Evolutionary conservation across 306 rosid species (phyloP), one percentile per base, ranked within the genome.

Genomic region (Lathyrus oleraceus): DNA sequence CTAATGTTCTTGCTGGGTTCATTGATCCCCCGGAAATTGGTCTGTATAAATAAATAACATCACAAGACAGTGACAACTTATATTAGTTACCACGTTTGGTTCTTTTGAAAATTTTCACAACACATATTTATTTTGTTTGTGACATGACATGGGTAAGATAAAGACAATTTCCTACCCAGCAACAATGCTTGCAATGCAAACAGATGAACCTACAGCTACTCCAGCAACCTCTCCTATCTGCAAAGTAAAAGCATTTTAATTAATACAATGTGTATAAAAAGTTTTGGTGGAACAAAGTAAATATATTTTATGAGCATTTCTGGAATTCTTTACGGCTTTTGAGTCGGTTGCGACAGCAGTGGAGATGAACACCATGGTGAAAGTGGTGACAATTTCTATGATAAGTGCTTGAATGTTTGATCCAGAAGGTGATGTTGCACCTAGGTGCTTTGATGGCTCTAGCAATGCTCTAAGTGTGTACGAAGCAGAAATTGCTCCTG

Each of bases 1-100:
- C 96, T 27, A 88, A 14, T 56, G 98, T 78, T 66, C 98, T 88
- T 13, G 90, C 98, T 15, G 97, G 96, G 79, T 93, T 93, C 98
- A 88, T 87, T 32, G 96, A 93, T 35, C 97, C 96, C 23, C 97
- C 98, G 27, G 96, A 88, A 76, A 90, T 69, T 17, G 98, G 97
- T 65, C 97, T 90, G 84, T 1, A 66, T 73, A 62, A 43, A 56
- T 60, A 5, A 17, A 54, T 4, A 62, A 40, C 61, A 17, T 6
- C 6, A 54, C 61, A 54, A 54, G 10, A 54, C 3, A 54, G 25
- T 54, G 17, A 58, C 76, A 78, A 42, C n/a, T 5, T 57, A 20
- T 8, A 56, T 25, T 27, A 20, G 12, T 56, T 56, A 56, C 16
- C 16, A 23, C 3, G 4, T 23, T 54, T 23, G 8, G 8, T 23